phyloP scores from a whole-genome alignment of 75 land plant species.

The Cupressus sempervirens region DNA sequence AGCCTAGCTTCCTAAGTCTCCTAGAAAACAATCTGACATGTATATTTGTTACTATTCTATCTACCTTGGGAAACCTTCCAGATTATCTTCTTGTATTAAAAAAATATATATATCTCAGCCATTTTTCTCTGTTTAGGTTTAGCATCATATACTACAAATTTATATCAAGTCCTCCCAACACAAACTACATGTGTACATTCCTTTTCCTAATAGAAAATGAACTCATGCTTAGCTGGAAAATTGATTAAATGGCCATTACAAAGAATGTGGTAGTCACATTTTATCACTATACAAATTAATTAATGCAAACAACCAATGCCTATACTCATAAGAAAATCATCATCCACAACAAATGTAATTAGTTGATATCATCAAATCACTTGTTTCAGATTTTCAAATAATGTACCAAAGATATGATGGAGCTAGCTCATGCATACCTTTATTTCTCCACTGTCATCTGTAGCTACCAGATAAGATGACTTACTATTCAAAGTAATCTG shows the following conservation, averaged over 20 bases:
- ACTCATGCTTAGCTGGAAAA: neutral
- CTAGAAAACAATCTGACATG: neutral
- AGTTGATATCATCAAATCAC: no score
- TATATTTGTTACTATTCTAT: neutral
- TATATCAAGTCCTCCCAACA: neutral
- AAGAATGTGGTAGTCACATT: neutral
- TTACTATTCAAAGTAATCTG: constrained; percentile 63
- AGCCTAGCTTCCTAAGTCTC: neutral
- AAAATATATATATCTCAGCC: no score
- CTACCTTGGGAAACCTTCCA: neutral
- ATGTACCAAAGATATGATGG: no score
- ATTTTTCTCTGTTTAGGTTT: neutral
- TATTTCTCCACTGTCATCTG: constrained; percentile 93
- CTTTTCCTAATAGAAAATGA: neutral
- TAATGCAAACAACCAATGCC: no score
- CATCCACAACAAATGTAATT: no score
- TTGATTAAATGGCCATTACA: neutral
- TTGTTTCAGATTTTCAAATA: no score
- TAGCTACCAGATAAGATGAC: constrained; percentile 72
- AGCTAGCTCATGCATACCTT: no score
- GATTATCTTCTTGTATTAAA: neutral
- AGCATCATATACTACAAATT: neutral
- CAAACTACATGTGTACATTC: neutral
- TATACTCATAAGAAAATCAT: no score
- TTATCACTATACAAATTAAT: neutral